Base-by-base conservation (phyloP, 306 rosid species). In the Comarum palustre region DNA sequence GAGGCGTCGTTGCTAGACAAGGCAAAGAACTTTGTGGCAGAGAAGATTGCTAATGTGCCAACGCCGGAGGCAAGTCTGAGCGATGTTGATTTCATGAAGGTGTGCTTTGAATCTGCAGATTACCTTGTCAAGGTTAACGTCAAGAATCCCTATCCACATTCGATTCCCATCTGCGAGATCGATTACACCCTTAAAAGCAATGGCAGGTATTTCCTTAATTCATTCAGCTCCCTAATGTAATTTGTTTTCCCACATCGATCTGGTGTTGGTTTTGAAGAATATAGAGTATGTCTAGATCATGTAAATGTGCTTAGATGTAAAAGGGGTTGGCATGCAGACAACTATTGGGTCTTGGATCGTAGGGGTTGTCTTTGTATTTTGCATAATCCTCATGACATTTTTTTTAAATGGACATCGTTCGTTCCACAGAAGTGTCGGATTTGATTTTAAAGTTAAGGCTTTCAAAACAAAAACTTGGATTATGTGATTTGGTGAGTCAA, bases 131-230 rank as follows among this genome's bases (percentile, higher is more conserved):
- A 76, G 46, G 80, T 92, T 32, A 45, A 88, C 5, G 90, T 92
- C n/a, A 38, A 41, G 19, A 92, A 92, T n/a, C 96, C 95, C 3
- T 90, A 90, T 63, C 68, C 85, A 15, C 58, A 72, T 51, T 1
- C 87, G 3, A n/a, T 92, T 14, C 98, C 97, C 39, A 88, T 94
- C 20, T 91, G 90, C 38, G 85, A 87, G 74, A 72, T 94, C 81
- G 60, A 79, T 4, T 94, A 94, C 85, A 80, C 82, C 10, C 92
- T 94, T 87, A 88, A 91, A 83, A 94, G 97, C 66, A 78, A 62
- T 6, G 83, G 81, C 58, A 84, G 83, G 90, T 86, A 38, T 31
- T 39, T 25, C 34, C 25, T 12, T 61, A 29, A 32, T 43, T 5
- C 14, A n/a, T 14, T 20, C 19, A 7, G 15, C 39, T 61, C 25